phyloP scores from a whole-genome alignment of 83 land plant species.

The Picea abies region DNA sequence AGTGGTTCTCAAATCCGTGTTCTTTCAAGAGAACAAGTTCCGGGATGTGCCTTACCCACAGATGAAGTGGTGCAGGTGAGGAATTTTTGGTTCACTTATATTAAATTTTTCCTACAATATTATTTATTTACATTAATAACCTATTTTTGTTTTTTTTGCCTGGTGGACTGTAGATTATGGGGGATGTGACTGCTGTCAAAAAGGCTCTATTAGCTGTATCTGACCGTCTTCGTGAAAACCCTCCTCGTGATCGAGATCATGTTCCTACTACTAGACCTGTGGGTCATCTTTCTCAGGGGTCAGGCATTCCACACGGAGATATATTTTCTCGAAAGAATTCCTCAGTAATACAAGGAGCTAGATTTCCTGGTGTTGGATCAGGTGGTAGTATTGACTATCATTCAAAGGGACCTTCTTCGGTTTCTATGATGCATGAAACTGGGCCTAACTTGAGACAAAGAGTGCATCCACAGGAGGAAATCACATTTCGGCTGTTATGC shows the following conservation, averaged over 20 bases:
- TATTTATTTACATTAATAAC: neutral
- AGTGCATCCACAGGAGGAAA: conserved; percentile 41
- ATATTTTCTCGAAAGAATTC: conserved; percentile 12
- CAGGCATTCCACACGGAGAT: conserved; percentile 13
- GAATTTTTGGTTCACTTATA: neutral
- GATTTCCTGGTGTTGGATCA: conserved; percentile 17
- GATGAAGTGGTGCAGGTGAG: conserved; percentile 55
- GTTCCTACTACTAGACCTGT: conserved; percentile 12
- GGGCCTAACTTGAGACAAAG: conserved; percentile 9
- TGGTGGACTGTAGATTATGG: conserved; percentile 44
- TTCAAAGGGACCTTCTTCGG: conserved; percentile 23
- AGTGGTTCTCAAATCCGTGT: conserved; percentile 49
- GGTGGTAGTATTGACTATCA: conserved; percentile 27
- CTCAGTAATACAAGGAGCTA: conserved; percentile 8
- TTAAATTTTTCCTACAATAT: neutral
- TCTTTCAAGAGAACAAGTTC: conserved; percentile 37
- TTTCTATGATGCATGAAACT: conserved; percentile 21
- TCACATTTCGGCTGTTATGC: conserved; percentile 67
- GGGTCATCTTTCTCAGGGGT: conserved; percentile 18
- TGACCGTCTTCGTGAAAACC: conserved; percentile 39
- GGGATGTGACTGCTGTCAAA: conserved; percentile 47
- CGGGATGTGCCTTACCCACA: conserved; percentile 25
- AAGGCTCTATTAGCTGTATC: conserved; percentile 58
- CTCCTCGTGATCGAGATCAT: conserved; percentile 25
- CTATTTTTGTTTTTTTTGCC: neutral